phyloP scores from a whole-genome alignment of 2,329 filamentous ascomycete genomes.

The Dactylellina drechsleri region DNA sequence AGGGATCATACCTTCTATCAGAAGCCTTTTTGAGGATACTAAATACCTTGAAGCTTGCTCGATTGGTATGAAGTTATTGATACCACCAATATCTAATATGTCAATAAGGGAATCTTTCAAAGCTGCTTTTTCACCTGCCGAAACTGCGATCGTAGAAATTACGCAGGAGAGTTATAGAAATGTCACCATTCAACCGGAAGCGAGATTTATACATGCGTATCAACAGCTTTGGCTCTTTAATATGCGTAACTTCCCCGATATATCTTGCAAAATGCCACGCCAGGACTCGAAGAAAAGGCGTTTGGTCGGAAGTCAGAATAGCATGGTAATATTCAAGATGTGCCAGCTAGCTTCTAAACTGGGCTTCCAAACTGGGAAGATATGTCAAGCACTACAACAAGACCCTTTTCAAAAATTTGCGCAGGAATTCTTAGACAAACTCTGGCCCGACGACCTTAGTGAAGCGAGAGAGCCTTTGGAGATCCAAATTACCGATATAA shows the following conservation, averaged over 20 bases:
- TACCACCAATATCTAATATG: neutral
- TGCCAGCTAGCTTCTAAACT: neutral
- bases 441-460: slow-evolving; percentile 10
- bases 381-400: neutral
- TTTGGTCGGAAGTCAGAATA: neutral
- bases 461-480: neutral
- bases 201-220: slow-evolving; percentile 14
- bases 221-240: slow-evolving; percentile 21
- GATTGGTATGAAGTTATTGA: slow-evolving; percentile 2
- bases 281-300: neutral
- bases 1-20: slow-evolving; percentile 14
- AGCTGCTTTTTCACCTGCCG: neutral
- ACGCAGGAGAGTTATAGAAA: neutral
- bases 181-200: neutral
- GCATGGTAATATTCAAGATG: neutral
- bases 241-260: slow-evolving; percentile 12
- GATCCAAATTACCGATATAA: neutral
- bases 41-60: slow-evolving; percentile 19
- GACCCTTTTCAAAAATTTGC: neutral
- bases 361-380: neutral
- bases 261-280: neutral
- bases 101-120: neutral
- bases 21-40: slow-evolving; percentile 21
- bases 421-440: slow-evolving; percentile 5
- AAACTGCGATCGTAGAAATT: neutral